Evolutionary conservation across 768 basidiomycete species (phyloP), one percentile per base, ranked within the genome.

Genomic region (Hypholoma sublateritium): DNA sequence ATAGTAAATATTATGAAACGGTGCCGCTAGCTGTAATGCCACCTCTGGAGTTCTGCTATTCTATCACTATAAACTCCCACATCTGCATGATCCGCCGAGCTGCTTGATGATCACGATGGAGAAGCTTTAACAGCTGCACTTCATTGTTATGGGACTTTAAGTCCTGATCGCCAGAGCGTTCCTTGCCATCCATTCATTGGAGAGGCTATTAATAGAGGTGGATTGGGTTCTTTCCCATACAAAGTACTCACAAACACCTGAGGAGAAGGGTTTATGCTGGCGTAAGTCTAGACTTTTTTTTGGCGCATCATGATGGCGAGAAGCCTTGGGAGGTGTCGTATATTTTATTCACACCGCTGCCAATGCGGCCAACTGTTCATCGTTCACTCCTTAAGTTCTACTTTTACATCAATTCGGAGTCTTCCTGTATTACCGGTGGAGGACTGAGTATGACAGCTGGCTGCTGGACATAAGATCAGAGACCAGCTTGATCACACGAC

Each of bases 141-240:
- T 32, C 39, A 53, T 53, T 44, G 52, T 53, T 53, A 53, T 51
- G 50, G 50, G 42, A 53, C 42, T 44, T 12, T 43, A 45, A 21
- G 43, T 32, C 42, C 32, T 53, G 53, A 53, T 53, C 53, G 53
- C 43, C 53, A 53, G 21, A n/a, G 50, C 14, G 53, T 53, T 53
- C 53, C 32, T 53, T 53, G 32, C 42, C 53, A 43, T 53, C 35
- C 36, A 41, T 5, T 32, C 28, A 32, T 32, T 32, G 17, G 16
- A 9, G 22, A 47, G 16, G 9, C 12, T 25, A 25, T 25, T 47
- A 24, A 47, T 47, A 25, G 25, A 28, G 5, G 42, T 36, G 21
- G n/a, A 8, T 45, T 22, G 16, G 22, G 22, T 53, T 19, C 37
- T 32, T 51, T 51, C 50, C 36, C 50, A 41, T 51, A 22, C 24